Conservation (phyloP, 2,329 filamentous ascomycete species). For the Aspergillus vadensis region DNA sequence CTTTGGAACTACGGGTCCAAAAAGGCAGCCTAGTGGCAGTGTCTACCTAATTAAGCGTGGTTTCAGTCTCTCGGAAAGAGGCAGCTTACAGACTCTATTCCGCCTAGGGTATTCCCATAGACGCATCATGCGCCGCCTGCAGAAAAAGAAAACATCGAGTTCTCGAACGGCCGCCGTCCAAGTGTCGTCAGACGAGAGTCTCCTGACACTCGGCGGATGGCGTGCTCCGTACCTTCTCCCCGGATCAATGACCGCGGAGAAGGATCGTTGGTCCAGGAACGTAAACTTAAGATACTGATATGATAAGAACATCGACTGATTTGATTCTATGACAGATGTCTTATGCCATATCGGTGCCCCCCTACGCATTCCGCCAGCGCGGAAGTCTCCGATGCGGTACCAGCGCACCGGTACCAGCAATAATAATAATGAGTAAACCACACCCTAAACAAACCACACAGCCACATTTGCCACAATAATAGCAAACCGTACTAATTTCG, state of each 20-base stretch:
- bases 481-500: background rate
- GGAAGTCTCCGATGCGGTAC: slow-evolving; percentile 11
- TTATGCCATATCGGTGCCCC: background rate
- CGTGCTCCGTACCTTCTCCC: slow-evolving; percentile 16
- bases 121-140: slow-evolving; percentile 1
- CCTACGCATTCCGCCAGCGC: background rate
- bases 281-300: slow-evolving; percentile 2
- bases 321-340: slow-evolving; percentile 13
- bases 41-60: background rate
- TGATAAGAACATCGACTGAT: slow-evolving; percentile 6
- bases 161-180: slow-evolving; percentile 8
- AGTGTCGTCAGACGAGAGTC: slow-evolving; percentile 2
- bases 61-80: background rate
- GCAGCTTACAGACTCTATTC: background rate
- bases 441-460: background rate
- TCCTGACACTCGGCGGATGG: slow-evolving; percentile 16
- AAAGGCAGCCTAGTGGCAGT: slow-evolving; percentile 1
- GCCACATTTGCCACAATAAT: background rate
- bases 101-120: background rate
- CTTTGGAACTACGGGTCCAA: background rate
- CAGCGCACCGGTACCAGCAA: background rate
- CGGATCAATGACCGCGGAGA: slow-evolving; percentile 16
- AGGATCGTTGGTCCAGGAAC: slow-evolving; percentile 12
- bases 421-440: background rate
- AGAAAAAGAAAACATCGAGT: slow-evolving; percentile 16